These are phyloP conservation scores for Gynochthodes officinalis DNA, from an alignment of 257 asterid genomes.

Conservation along the genomic window DNA sequence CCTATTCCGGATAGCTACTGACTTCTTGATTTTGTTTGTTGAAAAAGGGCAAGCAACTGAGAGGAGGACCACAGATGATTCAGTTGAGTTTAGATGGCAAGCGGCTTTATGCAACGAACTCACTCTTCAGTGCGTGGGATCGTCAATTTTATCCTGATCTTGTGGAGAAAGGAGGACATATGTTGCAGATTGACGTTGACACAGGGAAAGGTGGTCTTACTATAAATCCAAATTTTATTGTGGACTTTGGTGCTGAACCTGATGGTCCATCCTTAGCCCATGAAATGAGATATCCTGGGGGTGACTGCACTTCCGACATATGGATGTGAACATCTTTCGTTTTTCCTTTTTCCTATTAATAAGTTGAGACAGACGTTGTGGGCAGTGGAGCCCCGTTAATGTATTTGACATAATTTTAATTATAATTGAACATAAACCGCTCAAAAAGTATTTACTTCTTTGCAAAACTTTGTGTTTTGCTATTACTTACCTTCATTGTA, in stretches of 20 bases:
- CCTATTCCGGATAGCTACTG: background rate
- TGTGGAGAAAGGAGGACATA: constrained; percentile 74
- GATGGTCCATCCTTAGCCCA: constrained; percentile 94
- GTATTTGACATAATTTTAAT: background rate
- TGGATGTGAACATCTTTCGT: constrained; percentile 51
- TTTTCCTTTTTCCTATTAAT: background rate
- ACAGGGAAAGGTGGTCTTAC: constrained; percentile 73
- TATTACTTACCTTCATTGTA: background rate
- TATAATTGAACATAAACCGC: background rate
- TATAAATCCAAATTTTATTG: constrained; percentile 63
- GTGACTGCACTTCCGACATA: constrained; percentile 97
- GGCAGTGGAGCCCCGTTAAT: background rate
- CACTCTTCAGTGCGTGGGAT: constrained; percentile 93
- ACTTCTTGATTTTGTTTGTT: background rate
- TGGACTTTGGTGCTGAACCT: constrained; percentile 85
- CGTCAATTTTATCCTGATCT: constrained; percentile 85
- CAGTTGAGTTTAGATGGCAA: constrained; percentile 94
- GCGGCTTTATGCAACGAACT: constrained; percentile 78
- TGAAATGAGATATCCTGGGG: constrained; percentile 98
- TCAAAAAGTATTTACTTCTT: too few species aligned
- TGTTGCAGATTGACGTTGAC: constrained; percentile 77
- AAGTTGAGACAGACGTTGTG: background rate
- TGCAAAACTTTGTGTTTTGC: background rate
- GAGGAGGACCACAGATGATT: constrained; percentile 99
- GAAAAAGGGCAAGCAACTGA: constrained; percentile 56